Evolutionary conservation across 225 moss, liverwort and hornwort species (phyloP).

Genomic region (Straminergon stramineum): DNA sequence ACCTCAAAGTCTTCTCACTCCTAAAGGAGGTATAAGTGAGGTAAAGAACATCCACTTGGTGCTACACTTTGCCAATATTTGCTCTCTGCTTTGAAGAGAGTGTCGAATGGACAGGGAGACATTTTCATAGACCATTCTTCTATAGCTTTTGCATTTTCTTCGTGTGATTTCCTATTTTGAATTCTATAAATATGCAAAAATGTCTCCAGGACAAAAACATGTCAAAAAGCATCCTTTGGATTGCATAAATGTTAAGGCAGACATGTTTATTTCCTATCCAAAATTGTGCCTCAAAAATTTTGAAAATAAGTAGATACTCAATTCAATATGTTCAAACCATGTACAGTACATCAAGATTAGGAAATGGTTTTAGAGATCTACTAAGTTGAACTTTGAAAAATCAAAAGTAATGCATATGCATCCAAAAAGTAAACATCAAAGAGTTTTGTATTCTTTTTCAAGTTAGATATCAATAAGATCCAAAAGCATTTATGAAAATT

Average conservation of each 20-base stretch:
- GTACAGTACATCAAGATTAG: not conserved
- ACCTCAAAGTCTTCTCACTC: not conserved
- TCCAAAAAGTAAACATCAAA: no score
- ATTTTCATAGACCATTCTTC: not conserved
- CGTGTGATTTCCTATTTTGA: not conserved
- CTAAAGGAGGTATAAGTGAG: no score
- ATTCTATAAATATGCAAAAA: not conserved
- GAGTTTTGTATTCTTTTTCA: not conserved
- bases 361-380: not conserved
- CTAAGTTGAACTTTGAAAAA: not conserved
- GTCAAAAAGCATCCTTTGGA: not conserved
- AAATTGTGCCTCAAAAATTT: fast-evolving
- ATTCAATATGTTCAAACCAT: not conserved
- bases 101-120: not conserved
- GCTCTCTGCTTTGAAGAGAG: not conserved
- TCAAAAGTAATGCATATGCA: not conserved
- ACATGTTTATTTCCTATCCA: no score
- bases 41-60: not conserved
- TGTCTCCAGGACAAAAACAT: fast-evolving
- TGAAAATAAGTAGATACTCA: not conserved
- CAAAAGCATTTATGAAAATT: not conserved
- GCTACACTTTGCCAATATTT: not conserved
- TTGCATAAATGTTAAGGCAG: no score
- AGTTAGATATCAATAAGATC: no score
- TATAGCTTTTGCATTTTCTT: not conserved